A percentile compares a stretch with the other conserved stretches of the same genome.
phyloP scores from a whole-genome alignment of 305 asterid genomes.

The Vinca major region DNA sequence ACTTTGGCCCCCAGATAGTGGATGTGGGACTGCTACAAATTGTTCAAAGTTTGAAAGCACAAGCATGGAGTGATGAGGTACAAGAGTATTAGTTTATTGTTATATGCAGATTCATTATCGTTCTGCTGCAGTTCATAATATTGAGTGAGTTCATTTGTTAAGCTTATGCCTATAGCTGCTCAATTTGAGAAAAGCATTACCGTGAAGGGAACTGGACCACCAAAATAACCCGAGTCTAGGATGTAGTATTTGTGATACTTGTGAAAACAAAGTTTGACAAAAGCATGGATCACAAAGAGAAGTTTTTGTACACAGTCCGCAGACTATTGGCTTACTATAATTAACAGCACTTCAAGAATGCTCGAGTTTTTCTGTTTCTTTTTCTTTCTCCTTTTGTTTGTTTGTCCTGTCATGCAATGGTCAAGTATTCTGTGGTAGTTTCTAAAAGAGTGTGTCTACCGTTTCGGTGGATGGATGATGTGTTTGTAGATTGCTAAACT shows the following conservation, averaged over 20 bases:
- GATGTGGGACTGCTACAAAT: slow-evolving; percentile 69
- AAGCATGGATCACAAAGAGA: not conserved
- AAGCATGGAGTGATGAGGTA: slow-evolving; percentile 98
- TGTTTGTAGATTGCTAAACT: not conserved
- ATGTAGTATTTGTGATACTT: slow-evolving; percentile 2
- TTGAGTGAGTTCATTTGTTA: not conserved
- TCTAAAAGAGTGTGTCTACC: not conserved
- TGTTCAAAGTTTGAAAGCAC: slow-evolving; percentile 80
- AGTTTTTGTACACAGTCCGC: not conserved
- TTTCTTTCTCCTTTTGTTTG: not conserved
- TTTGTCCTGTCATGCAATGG: not conserved
- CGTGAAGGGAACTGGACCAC: not conserved
- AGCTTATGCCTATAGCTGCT: not conserved
- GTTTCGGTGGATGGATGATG: not conserved
- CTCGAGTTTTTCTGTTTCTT: not conserved
- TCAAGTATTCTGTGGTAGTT: not conserved
- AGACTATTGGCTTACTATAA: no score
- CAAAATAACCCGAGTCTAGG: not conserved
- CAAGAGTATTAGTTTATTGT: slow-evolving; percentile 14
- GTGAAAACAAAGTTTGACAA: not conserved
- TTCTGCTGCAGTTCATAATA: not conserved
- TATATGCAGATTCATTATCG: not conserved
- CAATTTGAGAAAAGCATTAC: not conserved
- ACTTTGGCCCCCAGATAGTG: slow-evolving; percentile 80
- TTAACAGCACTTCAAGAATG: no score